Base-by-base conservation (phyloP, 108 stramenopile species). In the Conticribra guillardii region DNA sequence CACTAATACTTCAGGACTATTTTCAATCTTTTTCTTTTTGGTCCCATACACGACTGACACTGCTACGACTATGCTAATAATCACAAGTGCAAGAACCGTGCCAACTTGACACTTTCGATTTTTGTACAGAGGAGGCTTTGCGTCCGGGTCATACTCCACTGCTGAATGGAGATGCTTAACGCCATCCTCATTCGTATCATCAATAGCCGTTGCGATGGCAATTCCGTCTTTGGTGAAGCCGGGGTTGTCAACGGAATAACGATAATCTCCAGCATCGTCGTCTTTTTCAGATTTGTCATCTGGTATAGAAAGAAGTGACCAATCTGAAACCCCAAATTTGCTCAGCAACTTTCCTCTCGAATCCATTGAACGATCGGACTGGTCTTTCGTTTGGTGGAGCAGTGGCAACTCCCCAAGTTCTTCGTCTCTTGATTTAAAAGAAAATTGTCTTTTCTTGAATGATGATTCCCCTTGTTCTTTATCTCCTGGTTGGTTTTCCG, bases 161-260 rank as follows among this genome's bases (percentile, higher is more conserved):
- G 59, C 59, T 3, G 34, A 32, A 44, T 60, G 23, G 50, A 65
- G 19, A 16, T 15, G 54, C 23, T 22, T 23, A 55, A 24, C 27
- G 23, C 24, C 5, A 16, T 30, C 2, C 21, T 53, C 34, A 24
- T 60, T 21, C 30, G 32, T 21, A 21, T 76, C 64, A 41, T 84
- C 69, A 4, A 80, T 59, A 28, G 41, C 18, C 30, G 45, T 53
- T 22, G 82, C 82, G 19, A 44, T 31, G 22, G 34, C 58, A 60
- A 76, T 64, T 52, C 28, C 41, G 5, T 59, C 49, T 14, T 50
- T 23, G 53, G 74, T 41, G 37, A 41, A 41, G 5, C 37, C 37
- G n/a, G n/a, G n/a, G n/a, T n/a, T n/a, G n/a, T n/a, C n/a, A n/a
- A n/a, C n/a, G 37, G 37, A 41, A 11, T 41, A 5, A 41, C 11